Evolutionary conservation across 257 asterid genomes (phyloP).

Genomic region (Cynanchum wilfordii): DNA sequence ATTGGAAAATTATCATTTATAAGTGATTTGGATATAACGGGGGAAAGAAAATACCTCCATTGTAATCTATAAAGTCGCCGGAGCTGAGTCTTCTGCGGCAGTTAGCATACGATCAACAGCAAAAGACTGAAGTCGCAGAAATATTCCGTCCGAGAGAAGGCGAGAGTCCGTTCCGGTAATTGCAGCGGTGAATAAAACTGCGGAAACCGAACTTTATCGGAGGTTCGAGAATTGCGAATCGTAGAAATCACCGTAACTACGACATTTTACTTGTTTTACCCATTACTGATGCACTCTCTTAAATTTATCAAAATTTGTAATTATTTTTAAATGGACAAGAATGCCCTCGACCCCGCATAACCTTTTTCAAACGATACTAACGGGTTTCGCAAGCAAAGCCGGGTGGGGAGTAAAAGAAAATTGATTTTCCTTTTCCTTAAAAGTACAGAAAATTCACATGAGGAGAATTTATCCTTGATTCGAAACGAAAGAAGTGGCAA

Average conservation of each 20-base stretch:
- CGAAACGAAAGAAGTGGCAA: neutral
- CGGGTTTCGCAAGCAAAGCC: neutral
- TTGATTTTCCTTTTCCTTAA: neutral
- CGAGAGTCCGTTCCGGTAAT: neutral
- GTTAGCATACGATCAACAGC: neutral
- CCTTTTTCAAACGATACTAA: neutral
- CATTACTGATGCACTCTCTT: too few relatives aligned
- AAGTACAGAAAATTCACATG: slow-evolving; percentile 4
- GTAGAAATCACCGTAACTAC: neutral
- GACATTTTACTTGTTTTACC: neutral
- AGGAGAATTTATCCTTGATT: slow-evolving; percentile 1
- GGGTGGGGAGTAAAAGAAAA: neutral
- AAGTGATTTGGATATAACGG: neutral
- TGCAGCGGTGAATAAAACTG: neutral
- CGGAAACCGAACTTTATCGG: neutral
- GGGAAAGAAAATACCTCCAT: slow-evolving; percentile 1
- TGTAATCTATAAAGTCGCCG: neutral
- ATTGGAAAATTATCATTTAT: neutral
- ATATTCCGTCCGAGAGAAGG: neutral
- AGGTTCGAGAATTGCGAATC: neutral
- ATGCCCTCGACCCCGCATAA: neutral
- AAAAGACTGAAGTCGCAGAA: neutral
- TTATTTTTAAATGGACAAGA: neutral
- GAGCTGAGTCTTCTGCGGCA: neutral
- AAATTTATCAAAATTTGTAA: too few relatives aligned